Percentiles rank a stretch among this genome's conserved stretches.
Evolutionary conservation across 2,329 filamentous ascomycete genomes (phyloP).

Genomic region (Alternaria metachromatica): DNA sequence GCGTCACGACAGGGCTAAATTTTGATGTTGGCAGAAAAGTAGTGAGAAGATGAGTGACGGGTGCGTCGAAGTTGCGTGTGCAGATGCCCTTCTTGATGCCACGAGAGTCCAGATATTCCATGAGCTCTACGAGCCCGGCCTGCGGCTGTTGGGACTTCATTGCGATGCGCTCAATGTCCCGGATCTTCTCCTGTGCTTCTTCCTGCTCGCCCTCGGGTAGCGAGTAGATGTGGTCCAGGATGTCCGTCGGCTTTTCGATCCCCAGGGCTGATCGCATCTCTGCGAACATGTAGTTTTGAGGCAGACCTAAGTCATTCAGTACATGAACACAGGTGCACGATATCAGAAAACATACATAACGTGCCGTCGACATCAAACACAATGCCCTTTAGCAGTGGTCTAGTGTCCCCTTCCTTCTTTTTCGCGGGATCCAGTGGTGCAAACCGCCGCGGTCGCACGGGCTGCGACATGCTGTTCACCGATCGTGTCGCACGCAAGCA

Average conservation of each 20-base stretch:
- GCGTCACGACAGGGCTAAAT: constrained; percentile 82
- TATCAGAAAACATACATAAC: constrained; percentile 68
- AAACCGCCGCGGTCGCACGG: constrained; percentile 53
- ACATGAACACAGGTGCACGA: background rate
- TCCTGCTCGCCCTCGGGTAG: constrained; percentile 69
- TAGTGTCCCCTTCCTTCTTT: constrained; percentile 37
- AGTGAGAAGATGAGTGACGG: constrained; percentile 74
- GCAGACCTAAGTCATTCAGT: constrained; percentile 64
- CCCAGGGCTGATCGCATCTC: constrained; percentile 79
- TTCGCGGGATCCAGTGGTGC: constrained; percentile 55
- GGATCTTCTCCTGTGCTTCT: constrained; percentile 74
- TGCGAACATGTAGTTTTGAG: constrained; percentile 94
- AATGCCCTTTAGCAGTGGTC: constrained; percentile 61
- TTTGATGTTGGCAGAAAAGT: constrained; percentile 73
- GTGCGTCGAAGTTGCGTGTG: constrained; percentile 86
- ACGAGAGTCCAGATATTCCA: constrained; percentile 78
- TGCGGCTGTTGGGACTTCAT: constrained; percentile 84
- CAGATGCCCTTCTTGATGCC: constrained; percentile 81
- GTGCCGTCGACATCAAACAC: constrained; percentile 97
- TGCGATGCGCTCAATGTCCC: constrained; percentile 77
- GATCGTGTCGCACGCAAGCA: constrained; percentile 1
- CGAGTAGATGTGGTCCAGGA: constrained; percentile 83
- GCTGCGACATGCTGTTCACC: constrained; percentile 19
- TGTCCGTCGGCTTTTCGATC: constrained; percentile 76
- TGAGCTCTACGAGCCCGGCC: constrained; percentile 76